These are phyloP conservation scores for Rhynchospora tenuis DNA, from an alignment of 176 grass and related monocot species.

Conservation along the genomic window DNA sequence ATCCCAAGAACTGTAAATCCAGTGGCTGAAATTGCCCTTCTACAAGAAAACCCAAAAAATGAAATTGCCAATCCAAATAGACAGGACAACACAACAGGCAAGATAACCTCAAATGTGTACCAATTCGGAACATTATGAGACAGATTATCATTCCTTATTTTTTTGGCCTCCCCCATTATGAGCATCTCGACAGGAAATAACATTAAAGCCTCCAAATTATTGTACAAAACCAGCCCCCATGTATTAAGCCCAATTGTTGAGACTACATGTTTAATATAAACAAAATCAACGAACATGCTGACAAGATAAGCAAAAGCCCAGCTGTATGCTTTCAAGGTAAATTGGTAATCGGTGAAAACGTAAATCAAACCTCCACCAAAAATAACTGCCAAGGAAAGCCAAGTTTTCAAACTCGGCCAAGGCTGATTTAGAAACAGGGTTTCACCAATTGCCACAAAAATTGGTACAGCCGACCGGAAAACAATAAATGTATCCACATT, in stretches of 20 bases:
- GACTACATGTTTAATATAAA: constrained; percentile 85
- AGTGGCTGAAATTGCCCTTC: constrained; percentile 68
- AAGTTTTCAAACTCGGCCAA: constrained; percentile 66
- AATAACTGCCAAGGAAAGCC: constrained; percentile 73
- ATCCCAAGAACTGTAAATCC: constrained; percentile 78
- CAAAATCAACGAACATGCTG: constrained; percentile 81
- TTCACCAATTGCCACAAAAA: constrained; percentile 75
- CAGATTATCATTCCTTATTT: constrained; percentile 56
- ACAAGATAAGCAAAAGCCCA: constrained; percentile 68
- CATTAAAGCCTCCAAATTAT: constrained; percentile 76
- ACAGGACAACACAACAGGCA: constrained; percentile 73
- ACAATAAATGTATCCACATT: constrained; percentile 92
- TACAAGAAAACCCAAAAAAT: constrained; percentile 84
- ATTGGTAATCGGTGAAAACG: constrained; percentile 84
- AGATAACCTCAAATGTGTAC: constrained; percentile 58
- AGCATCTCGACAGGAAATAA: constrained; percentile 73
- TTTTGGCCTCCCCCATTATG: constrained; percentile 76
- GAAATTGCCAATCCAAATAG: constrained; percentile 73
- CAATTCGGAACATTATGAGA: constrained; percentile 49
- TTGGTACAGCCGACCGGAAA: constrained; percentile 71
- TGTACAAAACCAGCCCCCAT: constrained; percentile 92
- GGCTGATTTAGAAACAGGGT: constrained; percentile 73
- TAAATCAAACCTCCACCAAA: constrained; percentile 78
- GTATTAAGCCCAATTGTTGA: constrained; percentile 86
- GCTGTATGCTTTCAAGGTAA: constrained; percentile 64